Evolutionary conservation across 2,329 filamentous ascomycete genomes (phyloP), one percentile per base, ranked within the genome.

Genomic region (Fusarium sp.): DNA sequence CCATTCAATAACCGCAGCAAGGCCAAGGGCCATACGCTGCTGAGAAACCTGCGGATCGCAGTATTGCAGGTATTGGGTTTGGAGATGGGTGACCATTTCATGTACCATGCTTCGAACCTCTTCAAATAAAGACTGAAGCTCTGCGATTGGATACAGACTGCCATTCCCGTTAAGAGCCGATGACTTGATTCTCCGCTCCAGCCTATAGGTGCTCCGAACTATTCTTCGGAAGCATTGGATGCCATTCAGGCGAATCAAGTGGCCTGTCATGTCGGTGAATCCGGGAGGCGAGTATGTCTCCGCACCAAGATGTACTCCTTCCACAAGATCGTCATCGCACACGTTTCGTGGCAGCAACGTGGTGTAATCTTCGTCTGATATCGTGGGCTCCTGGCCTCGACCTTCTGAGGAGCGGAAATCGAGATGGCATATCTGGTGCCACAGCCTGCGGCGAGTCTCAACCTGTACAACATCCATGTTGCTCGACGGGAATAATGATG

Each of bases 361-460:
- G 3, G 41, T 54, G 2, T 37, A 54, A 3, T 54, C 51, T 1
- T 37, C 43, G 7, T 54, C 51, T 22, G 43, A 54, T 54, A 54
- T 48, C 6, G 51, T 54, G 4, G 51, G 51, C 15, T 54, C 51
- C 33, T 54, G 51, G 7, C 51, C 51, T 6, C 43, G 25, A 6
- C 41, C 46, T 37, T 54, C 51, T 27, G 51, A 41, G 17, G 51
- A 54, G 30, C 43, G 51, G 13, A 48, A 54, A 32, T 54, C 51
- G 3, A 54, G 51, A 20, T 54, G 22, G 17, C 51, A 54, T 22
- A 54, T 48, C 32, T 54, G 32, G 48, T 54, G 43, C 51, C 51
- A 54, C 6, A 54, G 11, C n/a, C 43, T 37, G 22, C 51, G 43
- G 14, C 51, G 51, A 35, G 27, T 37, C 6, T 54, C 51, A 7